Conservation (phyloP, 805 yeast genomes). For the Sugiyamaella americana region DNA sequence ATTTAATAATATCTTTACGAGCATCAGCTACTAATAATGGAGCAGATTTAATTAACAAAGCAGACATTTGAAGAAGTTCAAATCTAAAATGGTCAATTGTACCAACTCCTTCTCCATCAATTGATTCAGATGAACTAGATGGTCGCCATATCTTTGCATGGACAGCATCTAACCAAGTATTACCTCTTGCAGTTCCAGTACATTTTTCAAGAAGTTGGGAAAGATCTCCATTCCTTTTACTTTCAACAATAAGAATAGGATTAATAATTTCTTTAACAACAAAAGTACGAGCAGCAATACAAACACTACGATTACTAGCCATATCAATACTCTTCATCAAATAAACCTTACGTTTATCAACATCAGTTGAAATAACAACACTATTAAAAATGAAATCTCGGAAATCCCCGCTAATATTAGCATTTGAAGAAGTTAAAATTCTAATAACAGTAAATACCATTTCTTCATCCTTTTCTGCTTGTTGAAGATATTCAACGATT, state of each 20-base stretch:
- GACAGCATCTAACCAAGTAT: slow-evolving; percentile 58
- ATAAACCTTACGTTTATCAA: slow-evolving; percentile 42
- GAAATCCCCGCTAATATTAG: slow-evolving; percentile 42
- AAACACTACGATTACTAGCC: slow-evolving; percentile 40
- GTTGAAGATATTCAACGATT: slow-evolving; percentile 36
- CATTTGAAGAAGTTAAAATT: slow-evolving; percentile 37
- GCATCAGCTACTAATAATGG: slow-evolving; percentile 52
- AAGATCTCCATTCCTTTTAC: slow-evolving; percentile 43
- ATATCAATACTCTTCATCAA: slow-evolving; percentile 48
- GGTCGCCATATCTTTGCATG: slow-evolving; percentile 70
- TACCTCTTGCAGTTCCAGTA: slow-evolving; percentile 23
- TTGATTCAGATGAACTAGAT: slow-evolving; percentile 35
- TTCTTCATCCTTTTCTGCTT: slow-evolving; percentile 31
- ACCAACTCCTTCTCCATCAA: slow-evolving; percentile 46
- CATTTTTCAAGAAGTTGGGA: slow-evolving; percentile 39
- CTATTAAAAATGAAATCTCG: slow-evolving; percentile 52
- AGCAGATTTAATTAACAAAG: slow-evolving; percentile 64
- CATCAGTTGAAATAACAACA: slow-evolving; percentile 48
- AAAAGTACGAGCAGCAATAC: slow-evolving; percentile 52
- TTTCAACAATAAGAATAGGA: slow-evolving; percentile 59
- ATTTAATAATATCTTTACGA: slow-evolving; percentile 81
- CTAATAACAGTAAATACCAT: slow-evolving; percentile 39
- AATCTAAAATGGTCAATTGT: slow-evolving; percentile 67
- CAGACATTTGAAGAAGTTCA: slow-evolving; percentile 74
- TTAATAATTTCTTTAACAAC: slow-evolving; percentile 58